Conservation (phyloP, 306 rosid genomes). For the Ormosia emarginata region DNA sequence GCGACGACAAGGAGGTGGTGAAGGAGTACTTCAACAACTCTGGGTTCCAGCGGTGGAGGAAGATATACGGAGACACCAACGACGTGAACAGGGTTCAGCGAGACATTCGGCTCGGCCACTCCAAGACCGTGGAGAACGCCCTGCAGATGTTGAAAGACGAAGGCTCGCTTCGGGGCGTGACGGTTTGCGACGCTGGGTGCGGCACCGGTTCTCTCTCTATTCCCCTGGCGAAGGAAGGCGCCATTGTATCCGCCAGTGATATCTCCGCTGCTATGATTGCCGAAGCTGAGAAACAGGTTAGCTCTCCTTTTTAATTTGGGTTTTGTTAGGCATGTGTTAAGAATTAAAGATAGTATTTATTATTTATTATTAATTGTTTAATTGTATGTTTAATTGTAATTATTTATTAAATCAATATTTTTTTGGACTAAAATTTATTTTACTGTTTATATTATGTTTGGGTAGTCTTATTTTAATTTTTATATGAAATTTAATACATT, state of each 20-base stretch:
- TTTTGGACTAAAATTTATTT: too few relatives aligned
- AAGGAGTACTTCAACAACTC: constrained; percentile 86
- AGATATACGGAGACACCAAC: constrained; percentile 87
- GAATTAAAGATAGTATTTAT: too few relatives aligned
- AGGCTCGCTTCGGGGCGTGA: constrained; percentile 56
- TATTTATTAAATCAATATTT: not conserved
- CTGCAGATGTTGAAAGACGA: constrained; percentile 68
- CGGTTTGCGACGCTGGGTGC: constrained; percentile 91
- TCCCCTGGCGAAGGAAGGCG: constrained; percentile 87
- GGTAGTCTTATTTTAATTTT: too few relatives aligned
- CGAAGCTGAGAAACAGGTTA: constrained; percentile 79
- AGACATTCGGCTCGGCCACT: constrained; percentile 78
- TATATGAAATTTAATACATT: too few relatives aligned
- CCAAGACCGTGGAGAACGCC: constrained; percentile 83
- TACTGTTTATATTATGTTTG: too few relatives aligned
- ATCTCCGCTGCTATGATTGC: constrained; percentile 92
- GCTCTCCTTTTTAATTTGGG: not conserved
- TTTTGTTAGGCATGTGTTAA: too few relatives aligned
- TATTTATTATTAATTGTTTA: too few relatives aligned
- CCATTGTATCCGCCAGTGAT: constrained; percentile 63
- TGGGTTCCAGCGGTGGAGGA: constrained; percentile 94
- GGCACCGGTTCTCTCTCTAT: constrained; percentile 89
- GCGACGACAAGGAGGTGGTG: constrained; percentile 89
- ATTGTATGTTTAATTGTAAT: too few relatives aligned
- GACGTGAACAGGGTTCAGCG: constrained; percentile 84